A percentile compares a stretch with the other conserved stretches of the same genome.
Conservation (phyloP, 306 rosid species). For the Medicago lupulina region DNA sequence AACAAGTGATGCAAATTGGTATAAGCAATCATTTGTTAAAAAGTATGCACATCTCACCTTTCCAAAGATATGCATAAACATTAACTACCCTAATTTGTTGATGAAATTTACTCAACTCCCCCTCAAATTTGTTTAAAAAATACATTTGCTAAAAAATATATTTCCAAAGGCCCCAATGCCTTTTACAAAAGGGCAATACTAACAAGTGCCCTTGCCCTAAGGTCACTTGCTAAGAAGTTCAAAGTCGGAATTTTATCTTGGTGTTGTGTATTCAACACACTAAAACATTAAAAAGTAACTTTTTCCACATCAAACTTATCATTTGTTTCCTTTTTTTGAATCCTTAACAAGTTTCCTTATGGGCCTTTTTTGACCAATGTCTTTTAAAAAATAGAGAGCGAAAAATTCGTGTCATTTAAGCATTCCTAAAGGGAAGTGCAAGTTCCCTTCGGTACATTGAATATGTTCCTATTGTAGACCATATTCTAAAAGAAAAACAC, state of each 20-base stretch:
- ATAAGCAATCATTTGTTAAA: no score
- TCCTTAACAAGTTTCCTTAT: no score
- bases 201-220: no score
- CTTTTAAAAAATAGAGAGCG: background rate
- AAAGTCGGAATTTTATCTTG: no score
- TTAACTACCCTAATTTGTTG: background rate
- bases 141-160: background rate
- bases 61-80: background rate
- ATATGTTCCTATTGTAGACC: constrained; percentile 43
- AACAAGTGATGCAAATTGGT: no score
- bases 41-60: background rate
- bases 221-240: no score
- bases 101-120: background rate
- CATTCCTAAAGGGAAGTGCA: background rate
- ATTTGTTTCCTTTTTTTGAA: no score
- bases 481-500: constrained; percentile 44
- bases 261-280: no score
- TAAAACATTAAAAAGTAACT: no score
- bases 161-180: no score
- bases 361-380: background rate
- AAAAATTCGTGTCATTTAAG: background rate
- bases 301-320: no score
- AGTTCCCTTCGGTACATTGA: constrained; percentile 24
- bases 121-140: background rate
- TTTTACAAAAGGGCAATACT: no score